Conservation (phyloP, 1,284 basidiomycete species). For the Trametes pubescens region DNA sequence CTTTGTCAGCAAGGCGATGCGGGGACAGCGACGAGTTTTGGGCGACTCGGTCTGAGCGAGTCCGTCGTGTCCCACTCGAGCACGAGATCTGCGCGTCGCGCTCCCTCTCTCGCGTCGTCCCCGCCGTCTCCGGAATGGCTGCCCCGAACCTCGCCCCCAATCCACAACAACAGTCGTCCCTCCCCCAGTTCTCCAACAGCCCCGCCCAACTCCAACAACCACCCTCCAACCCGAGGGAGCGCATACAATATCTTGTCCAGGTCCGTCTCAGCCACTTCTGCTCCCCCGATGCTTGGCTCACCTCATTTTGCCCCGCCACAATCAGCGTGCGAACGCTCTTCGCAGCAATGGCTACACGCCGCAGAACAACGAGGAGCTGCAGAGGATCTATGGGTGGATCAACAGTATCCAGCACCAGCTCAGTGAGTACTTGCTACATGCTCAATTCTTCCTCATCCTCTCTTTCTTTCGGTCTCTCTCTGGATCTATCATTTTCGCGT, state of each 20-base stretch:
- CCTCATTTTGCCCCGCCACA: conserved; percentile 4
- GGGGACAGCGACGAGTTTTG: conserved; percentile 19
- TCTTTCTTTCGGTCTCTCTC: background rate
- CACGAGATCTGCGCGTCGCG: conserved; percentile 41
- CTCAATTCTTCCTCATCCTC: conserved; percentile 2
- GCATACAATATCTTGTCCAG: conserved; percentile 39
- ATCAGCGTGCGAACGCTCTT: conserved; percentile 46
- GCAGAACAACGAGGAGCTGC: conserved; percentile 47
- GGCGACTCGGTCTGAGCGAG: conserved; percentile 14
- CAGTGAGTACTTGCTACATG: conserved; percentile 30
- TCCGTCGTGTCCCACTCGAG: conserved; percentile 25
- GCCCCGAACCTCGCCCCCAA: conserved; percentile 41
- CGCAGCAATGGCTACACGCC: conserved; percentile 44
- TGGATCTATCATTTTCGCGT: background rate
- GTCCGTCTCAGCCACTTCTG: conserved; percentile 27
- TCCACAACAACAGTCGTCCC: conserved; percentile 31
- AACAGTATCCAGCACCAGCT: conserved; percentile 40
- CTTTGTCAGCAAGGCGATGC: conserved; percentile 31
- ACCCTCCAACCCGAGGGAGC: conserved; percentile 35
- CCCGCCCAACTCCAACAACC: conserved; percentile 34
- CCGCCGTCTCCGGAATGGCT: conserved; percentile 38
- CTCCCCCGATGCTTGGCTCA: background rate
- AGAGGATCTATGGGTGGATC: conserved; percentile 43
- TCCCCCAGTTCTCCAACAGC: conserved; percentile 31
- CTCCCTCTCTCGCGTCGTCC: conserved; percentile 33